A percentile compares a stretch with the other conserved stretches of the same genome.
phyloP scores from a whole-genome alignment of 2,329 filamentous ascomycete genomes.

The Fusarium pseudocircinatum region DNA sequence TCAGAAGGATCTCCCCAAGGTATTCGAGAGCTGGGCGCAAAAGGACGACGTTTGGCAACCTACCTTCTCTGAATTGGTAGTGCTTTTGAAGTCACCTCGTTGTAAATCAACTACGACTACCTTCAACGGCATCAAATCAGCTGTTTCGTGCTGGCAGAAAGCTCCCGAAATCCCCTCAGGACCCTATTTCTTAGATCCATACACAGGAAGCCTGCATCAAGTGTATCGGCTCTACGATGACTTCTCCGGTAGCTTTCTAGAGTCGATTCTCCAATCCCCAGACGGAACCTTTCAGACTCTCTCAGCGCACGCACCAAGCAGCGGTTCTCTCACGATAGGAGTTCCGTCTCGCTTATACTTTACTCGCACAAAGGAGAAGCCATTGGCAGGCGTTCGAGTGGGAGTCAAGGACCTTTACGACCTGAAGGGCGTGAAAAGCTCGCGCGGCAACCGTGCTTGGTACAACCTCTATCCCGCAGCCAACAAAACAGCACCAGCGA shows the following conservation, averaged over 20 bases:
- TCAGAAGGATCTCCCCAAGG: fast-evolving
- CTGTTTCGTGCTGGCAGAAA: neutral
- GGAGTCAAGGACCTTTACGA: constrained; percentile 30
- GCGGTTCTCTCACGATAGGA: neutral
- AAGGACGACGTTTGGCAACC: neutral
- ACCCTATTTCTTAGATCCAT: neutral
- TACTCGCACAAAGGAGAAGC: neutral
- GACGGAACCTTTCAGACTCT: neutral
- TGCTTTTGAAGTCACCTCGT: neutral
- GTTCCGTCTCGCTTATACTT: constrained; percentile 17
- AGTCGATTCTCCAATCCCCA: neutral
- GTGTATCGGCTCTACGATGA: neutral
- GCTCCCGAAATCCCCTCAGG: neutral
- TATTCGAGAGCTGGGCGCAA: neutral
- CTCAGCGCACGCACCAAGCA: neutral
- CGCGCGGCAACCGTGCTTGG: constrained; percentile 11
- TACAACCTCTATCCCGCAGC: neutral
- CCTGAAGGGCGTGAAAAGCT: constrained; percentile 17
- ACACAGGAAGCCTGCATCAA: neutral
- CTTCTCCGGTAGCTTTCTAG: neutral
- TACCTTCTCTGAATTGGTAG: neutral
- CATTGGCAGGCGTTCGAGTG: neutral
- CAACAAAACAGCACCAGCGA: neutral
- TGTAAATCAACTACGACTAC: neutral
- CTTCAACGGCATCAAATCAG: neutral